Base-by-base conservation (phyloP, 768 basidiomycete species). In the Xerocomellus intermedius region DNA sequence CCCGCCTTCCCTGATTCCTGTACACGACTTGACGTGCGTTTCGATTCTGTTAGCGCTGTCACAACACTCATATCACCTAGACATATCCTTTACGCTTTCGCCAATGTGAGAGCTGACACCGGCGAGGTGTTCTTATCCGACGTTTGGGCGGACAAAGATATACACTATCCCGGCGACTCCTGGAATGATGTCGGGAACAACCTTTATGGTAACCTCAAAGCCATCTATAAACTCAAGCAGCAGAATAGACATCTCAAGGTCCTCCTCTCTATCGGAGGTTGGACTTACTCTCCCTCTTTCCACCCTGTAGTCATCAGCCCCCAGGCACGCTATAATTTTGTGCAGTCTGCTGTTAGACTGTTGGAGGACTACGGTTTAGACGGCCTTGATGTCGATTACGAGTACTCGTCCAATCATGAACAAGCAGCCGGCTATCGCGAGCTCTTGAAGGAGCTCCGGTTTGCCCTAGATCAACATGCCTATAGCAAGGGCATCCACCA, bases 151-250 rank as follows among this genome's bases (percentile, higher is more conserved):
- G 97, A 99, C 76, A 84, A 95, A 65, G 93, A 98, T 68, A 98
- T 98, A 43, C 97, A 98, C 69, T 95, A 96, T 69, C 86, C 89
- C 0, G 91, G 88, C 8, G 97, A 99, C 72, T 89, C 87, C 5
- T 99, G 97, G 97, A 89, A 94, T 61, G 96, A 98, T 50, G 69
- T 68, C 26, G 94, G 94, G 42, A 86, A 79, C 58, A 97, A 98
- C 71, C 82, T 98, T 17, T 98, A 96, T 64, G 95, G 95, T 50
- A 96, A 96, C 72, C 83, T 98, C 74, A 97, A 96, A 68, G 91
- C 90, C 47, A 82, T 98, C 54, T 95, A 94, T 71, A 81, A 89
- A 32, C 78, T 98, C 61, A 98, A 98, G 79, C 88, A 95, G 68
- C 71, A 81, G 58, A 78, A 97, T 56, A 82, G 94, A 49, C 87